Evolutionary conservation across 1,284 basidiomycete species (phyloP), one percentile per base, ranked within the genome.

Genomic region (Xerocomus tenax): DNA sequence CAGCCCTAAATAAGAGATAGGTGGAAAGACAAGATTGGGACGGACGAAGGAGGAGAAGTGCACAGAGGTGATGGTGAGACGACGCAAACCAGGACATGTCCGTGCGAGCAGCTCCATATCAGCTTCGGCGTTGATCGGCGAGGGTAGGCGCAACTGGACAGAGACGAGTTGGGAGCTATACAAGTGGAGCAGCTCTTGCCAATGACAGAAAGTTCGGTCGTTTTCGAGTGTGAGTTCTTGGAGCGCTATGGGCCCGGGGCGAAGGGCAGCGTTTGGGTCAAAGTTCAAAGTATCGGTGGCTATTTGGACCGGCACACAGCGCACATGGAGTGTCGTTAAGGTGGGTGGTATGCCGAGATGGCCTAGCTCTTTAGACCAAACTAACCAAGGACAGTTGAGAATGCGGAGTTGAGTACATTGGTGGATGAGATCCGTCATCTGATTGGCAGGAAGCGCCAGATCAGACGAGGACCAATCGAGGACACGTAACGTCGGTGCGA

Each of bases 401-500:
- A 66, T 26, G 28, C 54, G 65, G 35, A 67, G 57, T 10, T 53
- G 50, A 4, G 51, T 51, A 23, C 54, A 56, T 34, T 40, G 36
- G 13, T n/a, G 23, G 4, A 67, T 34, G 13, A 64, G 29, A 12
- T 47, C 32, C 0, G 9, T 1, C 1, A 55, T 18, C 5, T n/a
- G 36, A n/a, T n/a, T n/a, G n/a, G n/a, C n/a, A n/a, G n/a, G n/a
- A n/a, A n/a, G n/a, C n/a, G n/a, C n/a, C n/a, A n/a, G n/a, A n/a
- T n/a, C n/a, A n/a, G n/a, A n/a, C n/a, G 40, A 34, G 1, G 56
- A 47, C 54, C 54, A 64, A 25, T 67, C 56, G 4, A 64, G 42
- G 35, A 65, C 59, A 10, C 52, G 52, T 44, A 64, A 35, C 12
- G 60, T 57, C 0, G 45, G 21, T 1, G 55, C 54, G 15, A 51